Evolutionary conservation across 176 grass and related monocot genomes (phyloP).

Genomic region (Oryza officinalis): DNA sequence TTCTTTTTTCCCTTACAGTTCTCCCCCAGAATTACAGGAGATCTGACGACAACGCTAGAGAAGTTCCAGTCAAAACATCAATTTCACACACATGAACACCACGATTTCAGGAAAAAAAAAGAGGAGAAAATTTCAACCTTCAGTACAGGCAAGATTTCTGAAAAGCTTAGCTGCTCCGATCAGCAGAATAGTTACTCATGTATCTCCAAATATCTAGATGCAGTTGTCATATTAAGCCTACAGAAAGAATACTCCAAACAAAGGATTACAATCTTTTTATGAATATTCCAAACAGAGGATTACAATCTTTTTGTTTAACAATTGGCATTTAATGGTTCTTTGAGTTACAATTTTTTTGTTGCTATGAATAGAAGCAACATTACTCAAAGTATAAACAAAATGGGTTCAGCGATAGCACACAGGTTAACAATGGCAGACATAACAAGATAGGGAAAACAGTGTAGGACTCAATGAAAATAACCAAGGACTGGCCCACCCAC

Average conservation of each 20-base stretch:
- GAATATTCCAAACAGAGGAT: conserved; percentile 9
- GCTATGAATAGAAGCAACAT: conserved; percentile 4
- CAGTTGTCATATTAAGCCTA: not conserved
- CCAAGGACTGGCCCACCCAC: conserved; percentile 93
- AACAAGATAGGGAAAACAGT: not conserved
- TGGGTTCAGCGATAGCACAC: conserved; percentile 5
- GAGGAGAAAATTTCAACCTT: not conserved
- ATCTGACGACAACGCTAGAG: not conserved
- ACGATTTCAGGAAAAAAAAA: not conserved
- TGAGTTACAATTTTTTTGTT: not conserved
- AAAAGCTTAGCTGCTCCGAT: not conserved
- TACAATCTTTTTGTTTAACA: conserved; percentile 9
- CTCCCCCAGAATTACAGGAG: not conserved
- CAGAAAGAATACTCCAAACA: not conserved
- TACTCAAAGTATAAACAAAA: conserved; percentile 23
- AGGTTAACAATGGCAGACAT: not conserved
- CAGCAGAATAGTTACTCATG: not conserved
- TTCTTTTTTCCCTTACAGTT: not conserved
- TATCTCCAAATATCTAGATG: conserved; percentile 18
- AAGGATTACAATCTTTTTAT: conserved; percentile 15
- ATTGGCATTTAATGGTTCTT: not conserved
- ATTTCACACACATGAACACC: not conserved
- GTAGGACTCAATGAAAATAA: conserved; percentile 80
- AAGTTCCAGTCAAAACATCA: not conserved
- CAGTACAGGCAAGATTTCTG: not conserved